These are phyloP conservation scores for Clathrospora elynae DNA, from an alignment of 2,329 filamentous ascomycete species.

Conservation along the genomic window DNA sequence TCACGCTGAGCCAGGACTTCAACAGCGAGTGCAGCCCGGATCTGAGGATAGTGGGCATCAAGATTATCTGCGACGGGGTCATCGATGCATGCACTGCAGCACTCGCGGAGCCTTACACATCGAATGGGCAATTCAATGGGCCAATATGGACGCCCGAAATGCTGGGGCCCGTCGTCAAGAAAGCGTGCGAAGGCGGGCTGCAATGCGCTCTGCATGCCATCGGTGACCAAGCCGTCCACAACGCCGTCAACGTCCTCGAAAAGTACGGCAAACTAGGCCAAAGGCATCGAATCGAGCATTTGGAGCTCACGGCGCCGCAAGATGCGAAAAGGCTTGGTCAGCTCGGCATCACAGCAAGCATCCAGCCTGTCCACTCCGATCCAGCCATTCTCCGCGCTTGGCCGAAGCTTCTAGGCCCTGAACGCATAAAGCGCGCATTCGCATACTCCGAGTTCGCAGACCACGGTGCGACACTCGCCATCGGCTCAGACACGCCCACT, in stretches of 20 bases:
- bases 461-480: conserved; percentile 59
- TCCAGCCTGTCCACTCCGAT: conserved; percentile 92
- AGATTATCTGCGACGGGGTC: conserved; percentile 68
- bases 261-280: conserved; percentile 50
- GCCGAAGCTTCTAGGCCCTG: conserved; percentile 61
- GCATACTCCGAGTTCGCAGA: conserved; percentile 66
- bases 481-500: conserved; percentile 66
- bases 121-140: conserved; percentile 53
- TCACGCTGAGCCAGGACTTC: conserved; percentile 54
- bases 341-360: conserved; percentile 77
- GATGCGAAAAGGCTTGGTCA: conserved; percentile 63
- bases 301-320: conserved; percentile 62
- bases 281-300: conserved; percentile 68
- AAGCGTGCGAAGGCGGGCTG: conserved; percentile 60
- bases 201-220: conserved; percentile 70
- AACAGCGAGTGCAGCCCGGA: conserved; percentile 54
- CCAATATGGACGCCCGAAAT: conserved; percentile 62
- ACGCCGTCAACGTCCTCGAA: conserved; percentile 63
- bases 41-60: conserved; percentile 64
- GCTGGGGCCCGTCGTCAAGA: conserved; percentile 59
- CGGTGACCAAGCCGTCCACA: conserved; percentile 63
- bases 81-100: conserved; percentile 69
- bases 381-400: conserved; percentile 67
- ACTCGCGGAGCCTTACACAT: conserved; percentile 62
- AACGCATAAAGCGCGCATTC: conserved; percentile 64